Evolutionary conservation across 495 filamentous ascomycete species (phyloP), one percentile per base, ranked within the genome.

Genomic region (Lineolata rhizophorae): DNA sequence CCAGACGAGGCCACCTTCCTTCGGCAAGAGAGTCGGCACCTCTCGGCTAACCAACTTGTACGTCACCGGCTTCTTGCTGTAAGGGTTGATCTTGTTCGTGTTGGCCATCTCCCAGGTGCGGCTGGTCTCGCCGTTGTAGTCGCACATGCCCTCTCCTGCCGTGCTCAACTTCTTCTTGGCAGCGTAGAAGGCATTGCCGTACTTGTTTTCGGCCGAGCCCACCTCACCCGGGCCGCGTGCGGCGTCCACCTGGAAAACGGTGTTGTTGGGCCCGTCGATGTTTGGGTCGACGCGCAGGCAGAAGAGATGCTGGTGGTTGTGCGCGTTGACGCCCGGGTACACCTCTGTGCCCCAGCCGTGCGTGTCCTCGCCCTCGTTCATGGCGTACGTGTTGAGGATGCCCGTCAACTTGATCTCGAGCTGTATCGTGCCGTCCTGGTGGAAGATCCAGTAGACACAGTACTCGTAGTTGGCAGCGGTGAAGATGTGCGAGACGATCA

Each of bases 391-490:
- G 56, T 92, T 93, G 11, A 95, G 56, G 54, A 95, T 92, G 38
- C 85, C 85, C 2, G 84, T 93, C 29, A 93, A 70, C 50, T 87
- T 92, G 54, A 95, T 76, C 55, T 95, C 85, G 28, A 85, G 72
- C 54, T 92, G 81, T 45, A 94, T 69, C 9, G 83, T 90, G 31
- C 81, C 85, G 42, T 93, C 85, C 51, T 85, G 80, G 46, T 90
- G 81, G 60, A 94, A 82, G 44, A 80, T 71, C 80, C 84, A 93
- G 56, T 87, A 76, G 17, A 79, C 73, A 35, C 81, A 84, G 55
- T 95, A 95, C 53, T 95, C 85, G 56, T 95, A 95, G 57, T 95
- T 95, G 30, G 84, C 82, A 5, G 84, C 85, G 1, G 85, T 95
- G 58, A 94, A 92, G 43, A 93, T 76, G 33, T 92, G 85, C 15